Evolutionary conservation across 208 protist genomes (phyloP).

Genomic region (Leptomonas pyrrhocoris): DNA sequence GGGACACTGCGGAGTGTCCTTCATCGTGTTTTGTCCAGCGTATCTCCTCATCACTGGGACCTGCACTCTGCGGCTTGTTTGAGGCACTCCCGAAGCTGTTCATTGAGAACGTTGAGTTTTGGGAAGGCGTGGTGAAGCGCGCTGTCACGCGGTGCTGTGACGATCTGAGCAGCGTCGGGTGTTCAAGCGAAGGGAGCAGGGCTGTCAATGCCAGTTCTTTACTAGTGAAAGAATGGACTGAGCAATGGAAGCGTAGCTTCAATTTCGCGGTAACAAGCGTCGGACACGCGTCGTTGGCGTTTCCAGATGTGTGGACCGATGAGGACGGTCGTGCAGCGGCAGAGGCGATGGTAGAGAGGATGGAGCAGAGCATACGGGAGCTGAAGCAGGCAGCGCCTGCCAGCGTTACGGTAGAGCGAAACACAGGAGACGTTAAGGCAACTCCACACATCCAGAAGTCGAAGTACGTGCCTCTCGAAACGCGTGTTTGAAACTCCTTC

Average conservation of each 20-base stretch:
- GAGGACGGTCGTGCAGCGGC: neutral
- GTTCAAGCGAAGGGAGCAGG: neutral
- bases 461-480: neutral
- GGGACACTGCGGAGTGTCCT: neutral
- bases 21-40: no score
- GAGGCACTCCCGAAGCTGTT: constrained; percentile 52
- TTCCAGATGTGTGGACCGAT: constrained; percentile 15
- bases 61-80: constrained; percentile 39
- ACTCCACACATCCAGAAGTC: no score
- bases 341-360: neutral
- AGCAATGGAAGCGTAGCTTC: constrained; percentile 52
- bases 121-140: constrained; percentile 33
- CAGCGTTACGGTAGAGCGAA: neutral
- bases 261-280: constrained; percentile 58
- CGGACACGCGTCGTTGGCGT: constrained; percentile 42
- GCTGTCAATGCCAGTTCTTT: neutral
- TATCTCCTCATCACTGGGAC: neutral
- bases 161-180: neutral
- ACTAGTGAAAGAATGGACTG: constrained; percentile 7
- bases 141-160: constrained; percentile 41
- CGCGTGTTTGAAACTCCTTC: neutral
- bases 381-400: neutral
- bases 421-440: neutral
- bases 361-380: constrained; percentile 5
- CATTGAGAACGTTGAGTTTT: constrained; percentile 44